phyloP scores from a whole-genome alignment of 1,284 basidiomycete genomes.

The Cryptococcus deneoformans region DNA sequence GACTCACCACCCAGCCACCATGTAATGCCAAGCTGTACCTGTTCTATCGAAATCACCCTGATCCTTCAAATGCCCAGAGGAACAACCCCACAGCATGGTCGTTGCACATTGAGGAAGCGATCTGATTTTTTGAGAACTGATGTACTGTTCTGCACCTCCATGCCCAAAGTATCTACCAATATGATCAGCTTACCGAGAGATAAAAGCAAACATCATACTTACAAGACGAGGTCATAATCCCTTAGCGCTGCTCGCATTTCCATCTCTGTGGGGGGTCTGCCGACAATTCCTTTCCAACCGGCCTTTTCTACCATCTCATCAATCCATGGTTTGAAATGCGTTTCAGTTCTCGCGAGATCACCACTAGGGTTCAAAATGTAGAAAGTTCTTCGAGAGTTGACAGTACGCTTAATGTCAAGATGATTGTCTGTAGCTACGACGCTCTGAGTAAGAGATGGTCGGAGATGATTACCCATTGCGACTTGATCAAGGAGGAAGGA shows the following conservation, averaged over 20 bases:
- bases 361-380: conserved; percentile 92
- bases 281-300: conserved; percentile 82
- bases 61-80: conserved; percentile 79
- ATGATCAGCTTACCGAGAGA: conserved; percentile 4
- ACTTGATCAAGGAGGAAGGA: conserved; percentile 84
- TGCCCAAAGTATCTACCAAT: conserved; percentile 86
- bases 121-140: conserved; percentile 78
- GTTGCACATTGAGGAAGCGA: conserved; percentile 79
- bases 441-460: conserved; percentile 14
- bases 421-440: not conserved
- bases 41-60: conserved; percentile 91
- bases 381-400: conserved; percentile 69
- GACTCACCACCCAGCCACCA: conserved; percentile 90
- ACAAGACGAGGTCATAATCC: conserved; percentile 79
- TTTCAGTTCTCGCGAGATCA: conserved; percentile 81
- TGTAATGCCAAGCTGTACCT: conserved; percentile 91
- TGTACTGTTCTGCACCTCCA: conserved; percentile 92
- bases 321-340: conserved; percentile 75
- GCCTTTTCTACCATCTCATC: conserved; percentile 58
- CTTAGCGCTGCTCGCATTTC: conserved; percentile 70
- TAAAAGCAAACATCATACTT: conserved; percentile 44
- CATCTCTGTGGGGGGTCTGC: conserved; percentile 72
- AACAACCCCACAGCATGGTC: conserved; percentile 99
- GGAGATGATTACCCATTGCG: conserved; percentile 55
- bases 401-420: conserved; percentile 43